phyloP scores from a whole-genome alignment of 192 early-diverging fungal genomes.

The Cladochytrium replicatum region DNA sequence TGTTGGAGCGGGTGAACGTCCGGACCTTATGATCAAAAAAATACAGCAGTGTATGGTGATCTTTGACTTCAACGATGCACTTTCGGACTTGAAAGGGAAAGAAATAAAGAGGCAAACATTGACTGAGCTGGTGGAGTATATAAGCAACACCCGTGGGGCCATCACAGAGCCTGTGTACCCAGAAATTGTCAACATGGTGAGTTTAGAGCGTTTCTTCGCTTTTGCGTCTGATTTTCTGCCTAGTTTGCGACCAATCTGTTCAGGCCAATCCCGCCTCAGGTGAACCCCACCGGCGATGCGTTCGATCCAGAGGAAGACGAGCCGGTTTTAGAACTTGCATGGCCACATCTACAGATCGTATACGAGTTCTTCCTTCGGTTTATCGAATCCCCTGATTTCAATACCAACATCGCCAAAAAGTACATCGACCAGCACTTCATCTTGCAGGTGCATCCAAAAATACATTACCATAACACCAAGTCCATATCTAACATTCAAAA shows the following conservation, averaged over 20 bases:
- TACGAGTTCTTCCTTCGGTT: conserved; percentile 98
- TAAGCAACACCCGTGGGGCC: conserved; percentile 77
- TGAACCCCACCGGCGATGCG: conserved; percentile 90
- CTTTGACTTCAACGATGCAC: conserved; percentile 92
- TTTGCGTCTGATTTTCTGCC: neutral
- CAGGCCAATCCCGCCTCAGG: conserved; percentile 90
- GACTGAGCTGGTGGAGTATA: conserved; percentile 88
- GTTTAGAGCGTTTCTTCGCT: conserved; percentile 1
- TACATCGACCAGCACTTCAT: conserved; percentile 95
- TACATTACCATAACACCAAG: too few species aligned
- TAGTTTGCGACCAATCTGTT: conserved; percentile 93
- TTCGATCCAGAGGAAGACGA: conserved; percentile 99
- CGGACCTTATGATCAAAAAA: conserved; percentile 84
- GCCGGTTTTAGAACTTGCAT: conserved; percentile 89
- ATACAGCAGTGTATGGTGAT: conserved; percentile 82
- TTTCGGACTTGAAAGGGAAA: conserved; percentile 83
- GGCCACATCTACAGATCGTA: conserved; percentile 97
- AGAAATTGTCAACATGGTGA: conserved; percentile 89
- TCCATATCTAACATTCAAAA: too few species aligned
- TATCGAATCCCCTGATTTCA: conserved; percentile 97
- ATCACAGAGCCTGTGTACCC: conserved; percentile 86
- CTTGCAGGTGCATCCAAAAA: too few species aligned
- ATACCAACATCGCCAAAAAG: conserved; percentile 90
- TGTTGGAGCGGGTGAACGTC: conserved; percentile 67
- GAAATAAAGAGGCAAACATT: conserved; percentile 91